Base-by-base conservation (phyloP, 768 basidiomycete species). In the Mycena vitilis region DNA sequence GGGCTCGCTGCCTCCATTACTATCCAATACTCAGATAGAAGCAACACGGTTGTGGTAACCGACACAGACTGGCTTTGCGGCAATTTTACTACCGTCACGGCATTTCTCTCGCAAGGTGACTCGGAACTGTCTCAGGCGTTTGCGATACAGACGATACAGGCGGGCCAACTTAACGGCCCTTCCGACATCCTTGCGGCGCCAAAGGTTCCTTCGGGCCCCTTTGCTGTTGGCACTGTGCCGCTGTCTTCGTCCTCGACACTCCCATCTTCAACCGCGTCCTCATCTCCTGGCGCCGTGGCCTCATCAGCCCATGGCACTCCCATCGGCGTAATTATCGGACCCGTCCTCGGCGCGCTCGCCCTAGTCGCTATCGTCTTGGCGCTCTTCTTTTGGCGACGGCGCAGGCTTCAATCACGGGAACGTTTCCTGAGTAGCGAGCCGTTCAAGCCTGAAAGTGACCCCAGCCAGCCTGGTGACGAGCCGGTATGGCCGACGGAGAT, bases 51-150 rank as follows among this genome's bases (percentile, higher is more conserved):
- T 16, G 49, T 53, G 12, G 16, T 2, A 2, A 68, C 67, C 22
- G 67, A 68, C 36, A n/a, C 48, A 30, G 59, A 25, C 23, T 68
- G 67, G 67, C 20, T 68, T 23, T 58, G 36, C 37, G 61, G 49
- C 22, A 9, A 15, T 10, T 52, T 63, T 34, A 59, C 49, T 10
- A 38, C 56, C 11, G 56, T 49, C 2, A 1, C 42, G 9, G 22
- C 40, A 22, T 68, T 68, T 12, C 56, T 68, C 20, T 51, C 67
- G 0, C 9, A 36, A 23, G 12, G 56, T 2, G 67, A 68, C 44
- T 23, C 54, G 3, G 38, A 48, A 15, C 42, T 68, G 6, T 34
- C 48, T 13, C 40, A 38, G 37, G 20, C 66, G 0, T 61, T 57
- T 34, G 34, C 34, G 7, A 5, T 63, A 2, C 40, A 40, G 3